Evolutionary conservation across 441 rosid species (phyloP).

Genomic region (Populus hybrid): DNA sequence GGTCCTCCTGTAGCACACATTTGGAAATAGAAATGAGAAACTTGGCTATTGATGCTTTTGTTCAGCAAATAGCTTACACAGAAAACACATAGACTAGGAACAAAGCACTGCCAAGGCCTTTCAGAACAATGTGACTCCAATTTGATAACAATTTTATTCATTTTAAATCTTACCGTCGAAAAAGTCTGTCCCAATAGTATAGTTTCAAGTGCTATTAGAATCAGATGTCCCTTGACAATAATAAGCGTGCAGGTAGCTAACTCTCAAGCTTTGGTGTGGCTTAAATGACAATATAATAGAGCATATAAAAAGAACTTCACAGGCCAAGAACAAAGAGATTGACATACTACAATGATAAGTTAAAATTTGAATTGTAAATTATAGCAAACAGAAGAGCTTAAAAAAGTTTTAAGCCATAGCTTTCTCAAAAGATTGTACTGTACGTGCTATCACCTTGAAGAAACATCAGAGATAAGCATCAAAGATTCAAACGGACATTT

Average conservation of each 20-base stretch:
- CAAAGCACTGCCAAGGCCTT: background rate
- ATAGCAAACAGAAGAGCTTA: background rate
- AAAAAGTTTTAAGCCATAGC: background rate
- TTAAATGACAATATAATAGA: background rate
- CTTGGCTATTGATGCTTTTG: background rate
- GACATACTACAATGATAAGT: background rate
- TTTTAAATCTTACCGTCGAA: background rate
- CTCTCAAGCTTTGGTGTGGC: background rate
- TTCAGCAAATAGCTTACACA: background rate
- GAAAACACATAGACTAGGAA: background rate
- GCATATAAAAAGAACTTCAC: background rate
- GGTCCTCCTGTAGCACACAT: conserved; percentile 55
- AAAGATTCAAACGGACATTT: background rate
- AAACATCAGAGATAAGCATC: background rate
- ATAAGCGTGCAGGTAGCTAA: background rate
- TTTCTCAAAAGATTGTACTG: background rate
- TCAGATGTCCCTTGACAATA: background rate
- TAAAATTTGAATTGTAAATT: background rate
- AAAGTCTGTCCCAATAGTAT: background rate
- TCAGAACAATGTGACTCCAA: background rate
- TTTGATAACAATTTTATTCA: background rate
- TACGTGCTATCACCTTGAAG: background rate
- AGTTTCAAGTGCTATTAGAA: background rate
- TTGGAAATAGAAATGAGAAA: conserved; percentile 8
- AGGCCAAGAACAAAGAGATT: background rate